Base-by-base conservation (phyloP, 345 rosid genomes). In the Rhodamnia rubescens region DNA sequence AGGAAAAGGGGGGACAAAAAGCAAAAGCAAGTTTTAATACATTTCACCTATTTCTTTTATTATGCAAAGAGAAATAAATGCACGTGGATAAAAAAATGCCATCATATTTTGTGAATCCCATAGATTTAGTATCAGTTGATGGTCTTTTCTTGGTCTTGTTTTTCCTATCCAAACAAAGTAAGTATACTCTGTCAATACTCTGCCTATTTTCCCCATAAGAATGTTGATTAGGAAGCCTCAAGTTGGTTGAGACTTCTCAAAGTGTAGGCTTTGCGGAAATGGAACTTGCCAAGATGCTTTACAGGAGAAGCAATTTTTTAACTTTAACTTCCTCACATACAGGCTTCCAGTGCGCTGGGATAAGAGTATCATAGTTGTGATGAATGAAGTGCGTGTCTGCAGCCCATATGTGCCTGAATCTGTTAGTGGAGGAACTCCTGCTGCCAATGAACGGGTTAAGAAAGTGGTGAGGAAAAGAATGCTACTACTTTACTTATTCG, bases 271-370 rank as follows among this genome's bases (percentile, higher is more conserved):
- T 4, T 32, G 75, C 11, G 11, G 78, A 64, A 64, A 64, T 64
- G 24, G 44, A 81, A 81, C 53, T 49, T 81, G 32, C 21, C 53
- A 13, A 53, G 32, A 18, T 82, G 55, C 15, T 52, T 27, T 82
- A 36, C 27, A 16, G 61, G 50, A 82, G 26, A 82, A 82, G 42
- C 47, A 52, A 42, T 12, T 56, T 53, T 18, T 20, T 82, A 50
- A 85, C 44, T 69, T 87, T 59, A 81, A 52, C 51, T 69, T 56
- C 83, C 11, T 69, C n/a, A 20, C 84, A n/a, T 86, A 56, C 92
- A 97, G 99, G 93, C 98, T 95, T 88, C 99, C 99, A 59, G 99
- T 97, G 85, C 94, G 94, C 82, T 96, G 99, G 99, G 99, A 97
- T 85, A 95, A 96, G 91, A 92, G 98, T 49, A 93, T 85, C 89